These are phyloP conservation scores for Penicillium bialowiezense DNA, from an alignment of 495 filamentous ascomycete genomes.

Conservation along the genomic window DNA sequence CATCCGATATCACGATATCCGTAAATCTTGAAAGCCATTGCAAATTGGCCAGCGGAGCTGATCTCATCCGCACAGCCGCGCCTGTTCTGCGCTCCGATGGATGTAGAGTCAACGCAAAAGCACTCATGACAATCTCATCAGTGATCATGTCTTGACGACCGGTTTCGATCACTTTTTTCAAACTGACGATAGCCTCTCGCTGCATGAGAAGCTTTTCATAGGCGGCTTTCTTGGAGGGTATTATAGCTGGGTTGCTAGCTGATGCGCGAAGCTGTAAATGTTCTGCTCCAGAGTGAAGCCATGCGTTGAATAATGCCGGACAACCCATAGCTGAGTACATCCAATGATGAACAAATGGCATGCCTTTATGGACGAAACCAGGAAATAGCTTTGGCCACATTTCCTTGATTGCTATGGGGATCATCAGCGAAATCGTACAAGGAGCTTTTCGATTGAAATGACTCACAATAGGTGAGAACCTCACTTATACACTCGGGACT, in stretches of 20 bases:
- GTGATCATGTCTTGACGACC: background rate
- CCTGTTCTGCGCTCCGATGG: background rate
- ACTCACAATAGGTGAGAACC: background rate
- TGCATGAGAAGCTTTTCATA: background rate
- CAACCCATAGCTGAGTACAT: background rate
- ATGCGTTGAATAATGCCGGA: background rate
- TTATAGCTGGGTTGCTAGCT: background rate
- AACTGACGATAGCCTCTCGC: background rate
- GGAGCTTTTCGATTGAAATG: background rate
- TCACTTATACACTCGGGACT: background rate
- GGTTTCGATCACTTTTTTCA: background rate
- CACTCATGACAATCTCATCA: background rate
- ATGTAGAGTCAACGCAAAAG: background rate
- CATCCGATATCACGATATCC: background rate
- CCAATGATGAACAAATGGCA: background rate
- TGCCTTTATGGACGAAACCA: background rate
- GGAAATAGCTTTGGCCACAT: background rate
- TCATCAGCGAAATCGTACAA: background rate
- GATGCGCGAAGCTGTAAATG: background rate
- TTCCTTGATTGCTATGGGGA: background rate
- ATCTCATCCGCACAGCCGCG: background rate
- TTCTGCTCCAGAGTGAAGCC: background rate
- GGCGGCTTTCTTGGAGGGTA: background rate
- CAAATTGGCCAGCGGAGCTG: background rate
- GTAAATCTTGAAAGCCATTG: background rate